Evolutionary conservation across 2,329 filamentous ascomycete genomes (phyloP), one percentile per base, ranked within the genome.

Genomic region (Periconia macrospinosa): DNA sequence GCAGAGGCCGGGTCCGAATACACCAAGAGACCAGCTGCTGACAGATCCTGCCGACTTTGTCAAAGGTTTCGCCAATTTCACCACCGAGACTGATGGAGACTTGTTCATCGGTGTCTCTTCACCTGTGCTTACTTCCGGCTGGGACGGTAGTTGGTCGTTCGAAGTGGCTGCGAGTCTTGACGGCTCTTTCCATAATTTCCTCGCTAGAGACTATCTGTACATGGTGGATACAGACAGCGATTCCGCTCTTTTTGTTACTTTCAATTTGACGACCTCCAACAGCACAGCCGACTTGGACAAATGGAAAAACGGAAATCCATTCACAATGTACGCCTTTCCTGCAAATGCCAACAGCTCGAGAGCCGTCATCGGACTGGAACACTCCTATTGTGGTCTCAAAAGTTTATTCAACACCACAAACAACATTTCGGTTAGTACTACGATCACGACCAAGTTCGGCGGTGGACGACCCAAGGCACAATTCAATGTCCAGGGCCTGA

Each of bases 211-310:
- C 0, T 83, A 87, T 58, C 79, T 97, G 8, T 83, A 86, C 62
- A 89, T 92, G 75, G 85, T 97, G 49, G 94, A 97, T 67, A 91
- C 90, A 20, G 94, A 97, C 72, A 87, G 85, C 42, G 83, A 81
- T 30, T 87, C 91, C 2, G 89, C 91, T 1, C 79, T 99, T 23
- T 80, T 99, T 41, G 87, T 89, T 43, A 95, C 92, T 0, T 81
- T 86, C 49, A 88, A 92, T 63, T 75, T 92, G 46, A 92, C 88
- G 0, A 67, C 77, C 7, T 64, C 76, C 3, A 63, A 78, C 1
- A 76, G 77, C 47, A 75, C 75, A 2, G 72, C 77, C 1, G 77
- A 86, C 13, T 79, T 82, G 55, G 66, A 79, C 2, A 71, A 78
- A 63, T 87, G 77, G 83, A 76, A 83, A 27, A 79, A 88, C 63